Evolutionary conservation across 2,329 filamentous ascomycete genomes (phyloP).

Genomic region (Hypoxylon sp.): DNA sequence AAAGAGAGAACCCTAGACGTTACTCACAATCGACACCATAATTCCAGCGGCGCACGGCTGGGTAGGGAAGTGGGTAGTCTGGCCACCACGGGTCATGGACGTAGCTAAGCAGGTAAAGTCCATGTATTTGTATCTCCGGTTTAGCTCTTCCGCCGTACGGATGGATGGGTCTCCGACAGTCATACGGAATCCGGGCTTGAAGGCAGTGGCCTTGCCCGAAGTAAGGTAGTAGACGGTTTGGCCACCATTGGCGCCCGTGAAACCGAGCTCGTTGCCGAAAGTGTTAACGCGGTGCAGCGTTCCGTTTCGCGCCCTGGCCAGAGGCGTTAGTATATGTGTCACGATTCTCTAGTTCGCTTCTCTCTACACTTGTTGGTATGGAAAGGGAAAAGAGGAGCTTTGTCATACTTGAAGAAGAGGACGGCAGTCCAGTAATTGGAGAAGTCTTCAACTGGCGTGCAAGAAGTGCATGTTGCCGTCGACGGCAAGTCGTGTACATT

Average conservation of each 20-base stretch:
- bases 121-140: slow-evolving; percentile 52
- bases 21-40: slow-evolving; percentile 44
- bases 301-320: slow-evolving; percentile 49
- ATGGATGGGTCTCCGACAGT: slow-evolving; percentile 57
- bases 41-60: slow-evolving; percentile 48
- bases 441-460: slow-evolving; percentile 51
- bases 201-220: slow-evolving; percentile 57
- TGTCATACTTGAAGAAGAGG: slow-evolving; percentile 48
- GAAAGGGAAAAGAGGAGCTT: background rate
- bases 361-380: background rate
- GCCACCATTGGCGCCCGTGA: slow-evolving; percentile 51
- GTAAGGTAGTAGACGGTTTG: slow-evolving; percentile 61
- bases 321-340: slow-evolving; percentile 25
- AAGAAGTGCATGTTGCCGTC: slow-evolving; percentile 51
- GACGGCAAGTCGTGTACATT: slow-evolving; percentile 47
- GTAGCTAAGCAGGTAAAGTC: slow-evolving; percentile 51
- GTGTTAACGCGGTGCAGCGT: slow-evolving; percentile 53
- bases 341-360: background rate
- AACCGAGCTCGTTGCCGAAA: slow-evolving; percentile 53
- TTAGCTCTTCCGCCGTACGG: slow-evolving; percentile 50
- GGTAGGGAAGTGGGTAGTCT: slow-evolving; percentile 50
- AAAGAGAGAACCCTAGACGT: background rate
- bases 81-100: slow-evolving; percentile 50
- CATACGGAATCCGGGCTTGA: slow-evolving; percentile 60
- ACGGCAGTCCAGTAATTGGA: slow-evolving; percentile 53